Percentiles rank a stretch among this genome's conserved stretches.
These are phyloP conservation scores for Clonostachys rosea DNA, from an alignment of 2,329 filamentous ascomycete species.

Conservation along the genomic window DNA sequence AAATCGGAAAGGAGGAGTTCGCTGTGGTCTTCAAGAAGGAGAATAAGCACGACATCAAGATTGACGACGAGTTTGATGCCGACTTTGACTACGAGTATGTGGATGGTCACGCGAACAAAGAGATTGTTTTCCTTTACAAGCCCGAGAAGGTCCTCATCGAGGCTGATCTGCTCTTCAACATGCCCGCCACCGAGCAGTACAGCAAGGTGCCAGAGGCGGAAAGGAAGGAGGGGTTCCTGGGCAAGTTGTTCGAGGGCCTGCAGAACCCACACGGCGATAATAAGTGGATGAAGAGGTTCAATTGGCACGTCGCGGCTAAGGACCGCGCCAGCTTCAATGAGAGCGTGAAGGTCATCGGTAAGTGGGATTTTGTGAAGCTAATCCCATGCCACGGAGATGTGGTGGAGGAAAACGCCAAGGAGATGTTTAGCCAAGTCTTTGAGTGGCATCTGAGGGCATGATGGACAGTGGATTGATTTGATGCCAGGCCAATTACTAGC, in stretches of 20 bases:
- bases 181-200: conserved; percentile 86
- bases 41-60: conserved; percentile 41
- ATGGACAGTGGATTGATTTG: too few species aligned
- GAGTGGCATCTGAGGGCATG: conserved; percentile 67
- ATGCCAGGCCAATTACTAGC: neutral
- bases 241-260: conserved; percentile 29
- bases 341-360: conserved; percentile 63
- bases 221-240: conserved; percentile 25
- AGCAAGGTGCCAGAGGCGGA: conserved; percentile 51
- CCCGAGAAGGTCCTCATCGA: conserved; percentile 77
- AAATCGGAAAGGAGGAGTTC: conserved; percentile 52
- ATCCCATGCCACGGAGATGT: conserved; percentile 94
- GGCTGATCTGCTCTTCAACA: conserved; percentile 88
- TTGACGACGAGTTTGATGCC: conserved; percentile 74
- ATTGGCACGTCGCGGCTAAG: conserved; percentile 69
- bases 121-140: conserved; percentile 82
- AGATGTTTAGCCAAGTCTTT: conserved; percentile 72
- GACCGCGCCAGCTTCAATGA: conserved; percentile 67
- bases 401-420: conserved; percentile 70
- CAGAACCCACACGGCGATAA: conserved; percentile 35
- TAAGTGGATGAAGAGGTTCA: conserved; percentile 73
- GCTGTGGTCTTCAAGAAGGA: conserved; percentile 62
- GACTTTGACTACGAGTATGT: conserved; percentile 89
- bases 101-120: conserved; percentile 73
- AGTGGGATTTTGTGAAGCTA: conserved; percentile 81